Evolutionary conservation across 805 yeast genomes (phyloP).

Genomic region (Babjeviella inositovora): DNA sequence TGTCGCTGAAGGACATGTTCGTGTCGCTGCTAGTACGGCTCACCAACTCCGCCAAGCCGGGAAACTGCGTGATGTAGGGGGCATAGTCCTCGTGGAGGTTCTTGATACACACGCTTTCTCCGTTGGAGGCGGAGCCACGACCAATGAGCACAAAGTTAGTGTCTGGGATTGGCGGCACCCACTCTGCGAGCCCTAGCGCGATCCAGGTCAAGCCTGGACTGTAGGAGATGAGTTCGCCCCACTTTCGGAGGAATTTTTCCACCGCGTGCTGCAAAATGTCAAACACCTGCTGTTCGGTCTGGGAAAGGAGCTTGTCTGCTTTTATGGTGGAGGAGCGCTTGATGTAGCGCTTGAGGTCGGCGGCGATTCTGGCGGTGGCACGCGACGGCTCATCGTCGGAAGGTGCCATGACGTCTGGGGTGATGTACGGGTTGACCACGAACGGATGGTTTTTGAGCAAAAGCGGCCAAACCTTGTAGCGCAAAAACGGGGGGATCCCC

Average conservation of each 20-base stretch:
- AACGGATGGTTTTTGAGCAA: slow-evolving; percentile 72
- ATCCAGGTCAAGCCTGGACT: slow-evolving; percentile 80
- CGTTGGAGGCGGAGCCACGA: slow-evolving; percentile 21
- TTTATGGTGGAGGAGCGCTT: slow-evolving; percentile 5
- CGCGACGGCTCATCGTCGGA: not conserved
- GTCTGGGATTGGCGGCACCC: slow-evolving; percentile 56
- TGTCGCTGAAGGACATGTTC: slow-evolving; percentile 41
- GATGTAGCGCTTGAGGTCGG: slow-evolving; percentile 3
- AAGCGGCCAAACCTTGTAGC: slow-evolving; percentile 77
- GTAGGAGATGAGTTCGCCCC: slow-evolving; percentile 68
- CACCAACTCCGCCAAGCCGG: slow-evolving; percentile 9
- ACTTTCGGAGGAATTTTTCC: slow-evolving; percentile 47
- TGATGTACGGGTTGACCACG: slow-evolving; percentile 59
- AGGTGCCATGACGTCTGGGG: slow-evolving; percentile 22
- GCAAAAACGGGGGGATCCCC: slow-evolving; percentile 73
- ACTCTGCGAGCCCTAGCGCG: slow-evolving; percentile 76
- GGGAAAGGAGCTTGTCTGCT: slow-evolving; percentile 11
- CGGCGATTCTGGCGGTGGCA: not conserved
- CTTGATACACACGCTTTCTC: slow-evolving; percentile 8
- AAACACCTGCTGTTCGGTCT: slow-evolving; percentile 35
- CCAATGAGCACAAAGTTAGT: slow-evolving; percentile 41
- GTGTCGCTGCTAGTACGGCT: too few relatives aligned
- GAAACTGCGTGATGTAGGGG: slow-evolving; percentile 15
- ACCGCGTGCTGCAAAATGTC: slow-evolving; percentile 44
- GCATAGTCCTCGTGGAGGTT: slow-evolving; percentile 19